A percentile compares a stretch with the other conserved stretches of the same genome.
Conservation (phyloP, 176 grass and related monocot species). For the Poa annua region DNA sequence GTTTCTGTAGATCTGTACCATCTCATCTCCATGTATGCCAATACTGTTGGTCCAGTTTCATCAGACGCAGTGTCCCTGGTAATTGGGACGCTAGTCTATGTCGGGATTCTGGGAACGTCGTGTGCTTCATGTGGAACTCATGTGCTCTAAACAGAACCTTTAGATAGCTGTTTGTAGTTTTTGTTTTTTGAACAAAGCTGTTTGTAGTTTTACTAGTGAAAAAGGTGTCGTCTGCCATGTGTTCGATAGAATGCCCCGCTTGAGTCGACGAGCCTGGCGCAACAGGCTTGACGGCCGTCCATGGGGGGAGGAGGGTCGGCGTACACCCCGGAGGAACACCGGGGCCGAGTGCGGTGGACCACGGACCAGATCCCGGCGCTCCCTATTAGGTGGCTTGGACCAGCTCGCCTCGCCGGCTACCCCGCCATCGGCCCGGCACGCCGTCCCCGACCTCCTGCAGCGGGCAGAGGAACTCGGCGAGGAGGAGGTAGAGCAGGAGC, state of each 20-base stretch:
- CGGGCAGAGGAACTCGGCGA: no score
- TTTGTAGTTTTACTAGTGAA: neutral
- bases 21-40: neutral
- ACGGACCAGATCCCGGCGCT: no score
- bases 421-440: no score
- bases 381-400: no score
- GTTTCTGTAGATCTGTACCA: neutral
- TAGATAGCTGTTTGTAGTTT: neutral
- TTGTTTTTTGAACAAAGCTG: no score
- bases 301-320: no score
- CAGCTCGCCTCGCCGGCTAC: no score
- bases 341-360: no score
- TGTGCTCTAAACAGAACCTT: neutral
- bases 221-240: neutral
- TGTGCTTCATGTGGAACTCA: neutral
- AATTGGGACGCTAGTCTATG: neutral
- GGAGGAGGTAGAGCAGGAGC: no score
- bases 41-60: neutral
- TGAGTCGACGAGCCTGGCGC: neutral
- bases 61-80: neutral
- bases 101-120: neutral
- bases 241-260: neutral
- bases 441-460: no score
- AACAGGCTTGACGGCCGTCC: neutral
- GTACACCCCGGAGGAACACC: no score